Evolutionary conservation across 2,329 filamentous ascomycete species (phyloP).

Genomic region (Zymoseptoria crescenta): DNA sequence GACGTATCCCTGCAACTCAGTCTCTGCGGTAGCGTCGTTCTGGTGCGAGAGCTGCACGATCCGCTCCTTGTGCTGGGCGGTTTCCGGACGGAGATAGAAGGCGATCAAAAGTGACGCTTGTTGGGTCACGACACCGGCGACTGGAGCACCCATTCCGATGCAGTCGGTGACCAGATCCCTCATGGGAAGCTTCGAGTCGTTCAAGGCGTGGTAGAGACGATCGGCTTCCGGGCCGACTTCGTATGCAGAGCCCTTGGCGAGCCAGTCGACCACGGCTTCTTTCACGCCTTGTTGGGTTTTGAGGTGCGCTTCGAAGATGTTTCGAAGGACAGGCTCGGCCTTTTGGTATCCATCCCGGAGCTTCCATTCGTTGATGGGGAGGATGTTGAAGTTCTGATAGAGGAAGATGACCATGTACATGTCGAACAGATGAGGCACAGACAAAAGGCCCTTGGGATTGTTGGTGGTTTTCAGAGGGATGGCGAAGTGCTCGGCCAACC

Average conservation of each 20-base stretch:
- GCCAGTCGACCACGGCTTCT: constrained; percentile 39
- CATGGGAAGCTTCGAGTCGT: constrained; percentile 39
- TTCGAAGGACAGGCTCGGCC: constrained; percentile 31
- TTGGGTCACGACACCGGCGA: constrained; percentile 46
- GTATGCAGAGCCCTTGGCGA: constrained; percentile 43
- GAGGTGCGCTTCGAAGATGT: constrained; percentile 39
- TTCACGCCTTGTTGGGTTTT: constrained; percentile 38
- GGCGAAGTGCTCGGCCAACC: constrained; percentile 56
- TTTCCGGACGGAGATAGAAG: constrained; percentile 43
- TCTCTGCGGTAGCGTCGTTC: constrained; percentile 35
- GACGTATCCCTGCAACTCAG: constrained; percentile 47
- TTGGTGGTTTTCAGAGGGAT: constrained; percentile 58
- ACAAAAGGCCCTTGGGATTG: constrained; percentile 50
- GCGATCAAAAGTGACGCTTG: constrained; percentile 48
- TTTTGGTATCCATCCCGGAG: constrained; percentile 40
- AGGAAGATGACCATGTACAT: constrained; percentile 40
- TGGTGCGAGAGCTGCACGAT: constrained; percentile 44
- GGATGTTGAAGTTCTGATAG: constrained; percentile 49
- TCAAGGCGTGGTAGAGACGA: constrained; percentile 44
- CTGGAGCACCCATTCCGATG: constrained; percentile 43
- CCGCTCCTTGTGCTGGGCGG: constrained; percentile 44
- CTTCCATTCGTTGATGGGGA: constrained; percentile 43
- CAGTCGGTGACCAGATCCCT: constrained; percentile 45
- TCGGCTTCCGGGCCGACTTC: constrained; percentile 45
- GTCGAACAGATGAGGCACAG: constrained; percentile 41